Evolutionary conservation across 2,329 filamentous ascomycete genomes (phyloP).

Genomic region (Colletotrichum tamarilloi): DNA sequence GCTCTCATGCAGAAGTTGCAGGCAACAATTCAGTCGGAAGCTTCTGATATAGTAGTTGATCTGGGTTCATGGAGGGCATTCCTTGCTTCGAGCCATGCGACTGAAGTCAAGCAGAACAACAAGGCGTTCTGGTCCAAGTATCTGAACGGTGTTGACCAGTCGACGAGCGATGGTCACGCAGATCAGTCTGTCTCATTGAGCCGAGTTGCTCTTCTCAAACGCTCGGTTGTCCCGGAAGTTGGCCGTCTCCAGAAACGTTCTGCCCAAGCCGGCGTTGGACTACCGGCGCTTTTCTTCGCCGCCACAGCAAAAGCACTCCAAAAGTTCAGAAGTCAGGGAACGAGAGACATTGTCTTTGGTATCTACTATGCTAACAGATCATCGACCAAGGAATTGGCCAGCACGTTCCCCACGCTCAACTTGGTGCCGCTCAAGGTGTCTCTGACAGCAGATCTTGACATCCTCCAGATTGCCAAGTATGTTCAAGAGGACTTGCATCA

Average conservation of each 20-base stretch:
- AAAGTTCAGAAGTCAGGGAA: conserved; percentile 8
- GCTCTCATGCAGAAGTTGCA: conserved; percentile 60
- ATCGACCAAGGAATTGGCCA: conserved; percentile 61
- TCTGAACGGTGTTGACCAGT: conserved; percentile 43
- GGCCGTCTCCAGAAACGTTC: conserved; percentile 49
- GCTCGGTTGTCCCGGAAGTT: conserved; percentile 56
- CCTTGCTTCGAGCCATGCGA: background rate
- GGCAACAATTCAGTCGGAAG: background rate
- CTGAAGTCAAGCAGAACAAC: background rate
- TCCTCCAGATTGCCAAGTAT: conserved; percentile 64
- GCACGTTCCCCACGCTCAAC: conserved; percentile 77
- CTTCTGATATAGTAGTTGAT: background rate
- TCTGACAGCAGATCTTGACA: conserved; percentile 39
- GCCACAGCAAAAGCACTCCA: conserved; percentile 64
- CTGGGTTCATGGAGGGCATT: conserved; percentile 13
- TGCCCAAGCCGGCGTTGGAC: conserved; percentile 63
- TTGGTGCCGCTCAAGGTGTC: conserved; percentile 77
- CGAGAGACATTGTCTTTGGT: conserved; percentile 71
- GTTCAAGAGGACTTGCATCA: conserved; percentile 76
- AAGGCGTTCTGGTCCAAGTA: conserved; percentile 21
- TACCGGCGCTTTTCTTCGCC: conserved; percentile 83
- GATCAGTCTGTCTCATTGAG: conserved; percentile 41
- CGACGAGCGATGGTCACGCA: conserved; percentile 19
- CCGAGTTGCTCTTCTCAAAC: conserved; percentile 53
- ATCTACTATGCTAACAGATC: conserved; percentile 85